Base-by-base conservation (phyloP, 1,284 basidiomycete species). In the Inonotus obliquus region DNA sequence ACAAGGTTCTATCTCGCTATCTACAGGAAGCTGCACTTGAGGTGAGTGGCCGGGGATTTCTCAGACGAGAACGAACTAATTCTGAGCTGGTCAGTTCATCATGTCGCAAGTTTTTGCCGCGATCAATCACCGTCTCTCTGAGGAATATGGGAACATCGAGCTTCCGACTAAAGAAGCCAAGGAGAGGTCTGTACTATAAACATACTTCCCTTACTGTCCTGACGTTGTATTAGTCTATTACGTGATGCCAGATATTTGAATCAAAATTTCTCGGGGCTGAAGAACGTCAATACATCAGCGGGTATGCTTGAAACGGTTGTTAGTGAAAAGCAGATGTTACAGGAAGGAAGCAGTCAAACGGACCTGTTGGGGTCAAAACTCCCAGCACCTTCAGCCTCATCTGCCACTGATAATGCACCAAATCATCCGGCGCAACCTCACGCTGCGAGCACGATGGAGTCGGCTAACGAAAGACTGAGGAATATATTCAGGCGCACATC, bases 1-100 rank as follows among this genome's bases (percentile, higher is more conserved):
- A 99, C 77, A 98, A 96, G 73, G 96, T 99, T 47, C 80, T 99
- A 54, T 92, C 91, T 57, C 91, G 96, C 63, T 99, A 98, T 74
- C 79, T 99, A 25, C 79, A 90, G 4, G 74, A 80, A 38, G 79
- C 82, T 23, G 83, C 92, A 14, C 91, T 96, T 52, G 91, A 95
- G 83, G 89, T 92, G 67, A 73, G 85, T 69, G 37, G 23, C 44
- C 38, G 9, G 35, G 10, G n/a, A 32, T 49, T 53, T 27, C 51
- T 41, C n/a, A 35, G 23, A 37, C 54, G 32, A 53, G 23, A 44
- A 44, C 53, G 38, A 32, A 19, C 19, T 13, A 44, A 17, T 17
- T 13, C 4, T 9, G 17, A 6, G 39, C 1, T 5, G 14, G 21
- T 38, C 49, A 95, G 91, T 84, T 82, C 70, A 92, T 98, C 69